Evolutionary conservation across 1,284 basidiomycete genomes (phyloP).

Genomic region (Psilocybe mexicana): DNA sequence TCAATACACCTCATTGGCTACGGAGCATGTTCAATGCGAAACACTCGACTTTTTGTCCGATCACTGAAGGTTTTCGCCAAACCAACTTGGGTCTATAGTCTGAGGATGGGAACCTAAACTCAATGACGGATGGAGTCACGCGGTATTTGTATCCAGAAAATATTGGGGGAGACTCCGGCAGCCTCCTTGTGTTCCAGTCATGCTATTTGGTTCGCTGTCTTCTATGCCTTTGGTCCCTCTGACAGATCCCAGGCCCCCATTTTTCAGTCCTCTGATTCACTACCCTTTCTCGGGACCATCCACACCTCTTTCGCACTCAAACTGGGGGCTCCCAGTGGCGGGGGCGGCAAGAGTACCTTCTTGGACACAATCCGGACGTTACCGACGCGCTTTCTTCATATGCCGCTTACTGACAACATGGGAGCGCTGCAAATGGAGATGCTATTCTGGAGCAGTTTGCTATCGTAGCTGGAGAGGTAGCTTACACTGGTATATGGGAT

Average conservation of each 20-base stretch:
- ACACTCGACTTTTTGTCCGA: background rate
- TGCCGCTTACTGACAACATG: slow-evolving; percentile 10
- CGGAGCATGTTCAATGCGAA: background rate
- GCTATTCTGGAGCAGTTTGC: background rate
- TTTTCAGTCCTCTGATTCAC: background rate
- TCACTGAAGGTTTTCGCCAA: background rate
- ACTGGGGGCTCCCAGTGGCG: background rate
- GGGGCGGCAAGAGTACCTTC: background rate
- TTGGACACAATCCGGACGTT: slow-evolving; percentile 9
- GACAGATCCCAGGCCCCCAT: slow-evolving; percentile 5
- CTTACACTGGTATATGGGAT: background rate
- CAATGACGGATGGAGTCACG: slow-evolving; percentile 10
- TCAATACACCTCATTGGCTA: background rate
- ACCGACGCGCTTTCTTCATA: slow-evolving; percentile 4
- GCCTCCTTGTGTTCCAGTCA: background rate
- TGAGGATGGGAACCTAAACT: slow-evolving; percentile 3
- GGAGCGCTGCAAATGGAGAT: background rate
- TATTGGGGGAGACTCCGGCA: slow-evolving; percentile 8
- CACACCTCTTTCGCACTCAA: background rate
- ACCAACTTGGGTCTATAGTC: background rate
- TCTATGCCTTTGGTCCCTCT: slow-evolving; percentile 6
- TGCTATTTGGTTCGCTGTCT: slow-evolving; percentile 1
- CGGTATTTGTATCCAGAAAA: slow-evolving; percentile 9
- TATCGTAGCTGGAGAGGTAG: background rate
- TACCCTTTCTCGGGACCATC: background rate